Percentiles rank a stretch among this genome's conserved stretches.
These are phyloP conservation scores for Psilocybe tampanensis DNA, from an alignment of 768 basidiomycete species.

Conservation along the genomic window DNA sequence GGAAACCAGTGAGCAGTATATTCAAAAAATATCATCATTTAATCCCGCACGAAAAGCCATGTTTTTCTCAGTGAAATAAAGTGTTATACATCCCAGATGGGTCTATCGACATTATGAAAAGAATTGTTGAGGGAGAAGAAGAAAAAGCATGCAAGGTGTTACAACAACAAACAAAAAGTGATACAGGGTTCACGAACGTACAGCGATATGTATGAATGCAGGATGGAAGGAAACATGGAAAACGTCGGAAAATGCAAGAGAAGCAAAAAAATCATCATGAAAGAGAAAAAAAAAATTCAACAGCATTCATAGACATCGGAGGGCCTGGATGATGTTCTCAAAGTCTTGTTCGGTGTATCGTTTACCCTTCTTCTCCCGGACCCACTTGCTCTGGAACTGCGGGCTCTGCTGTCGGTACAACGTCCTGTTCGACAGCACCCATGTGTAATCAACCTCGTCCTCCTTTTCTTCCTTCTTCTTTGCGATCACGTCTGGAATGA, in stretches of 20 bases:
- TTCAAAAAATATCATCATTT: too few species aligned
- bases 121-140: neutral
- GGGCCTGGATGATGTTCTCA: constrained; percentile 31
- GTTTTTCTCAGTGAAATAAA: too few species aligned
- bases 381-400: constrained; percentile 37
- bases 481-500: neutral
- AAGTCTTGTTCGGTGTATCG: constrained; percentile 40
- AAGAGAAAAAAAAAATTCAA: neutral
- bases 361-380: constrained; percentile 38
- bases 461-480: constrained; percentile 10
- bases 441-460: constrained; percentile 17
- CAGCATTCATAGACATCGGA: constrained; percentile 33
- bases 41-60: too few species aligned
- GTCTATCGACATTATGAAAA: neutral
- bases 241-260: neutral
- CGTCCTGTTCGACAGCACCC: constrained; percentile 18
- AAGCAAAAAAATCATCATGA: neutral
- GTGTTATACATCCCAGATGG: too few species aligned
- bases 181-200: too few species aligned
- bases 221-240: neutral
- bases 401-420: constrained; percentile 12
- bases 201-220: too few species aligned
- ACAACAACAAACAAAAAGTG: too few species aligned
- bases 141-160: neutral
- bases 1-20: too few species aligned